Evolutionary conservation across 495 filamentous ascomycete species (phyloP), one percentile per base, ranked within the genome.

Genomic region (Penicillium cinerascens): DNA sequence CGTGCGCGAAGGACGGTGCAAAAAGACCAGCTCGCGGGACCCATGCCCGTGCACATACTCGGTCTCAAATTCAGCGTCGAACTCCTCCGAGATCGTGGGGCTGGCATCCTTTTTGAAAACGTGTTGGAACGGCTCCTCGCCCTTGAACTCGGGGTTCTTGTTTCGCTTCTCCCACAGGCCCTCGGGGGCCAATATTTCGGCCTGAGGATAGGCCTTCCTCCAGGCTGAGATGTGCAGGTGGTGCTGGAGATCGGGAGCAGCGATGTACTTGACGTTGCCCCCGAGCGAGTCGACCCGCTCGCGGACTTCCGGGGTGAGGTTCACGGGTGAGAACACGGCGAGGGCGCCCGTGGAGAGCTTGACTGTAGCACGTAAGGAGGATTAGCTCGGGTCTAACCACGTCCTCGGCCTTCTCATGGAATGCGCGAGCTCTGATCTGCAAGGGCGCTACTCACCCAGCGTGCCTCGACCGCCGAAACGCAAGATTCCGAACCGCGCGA

Each of bases 281-380:
- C 89, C 90, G 20, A 91, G 71, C n/a, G 73, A 69, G 25, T 76
- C 59, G 36, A 96, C 73, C 38, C 82, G 87, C 44, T 80, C 72
- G 52, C 80, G 80, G n/a, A 91, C 86, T 52, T 89, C 85, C 2
- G 84, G 77, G 0, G 92, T 96, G 23, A 96, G 81, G 15, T 80
- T 84, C 23, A 91, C 85, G 25, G 93, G 93, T 3, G 91, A 96
- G 80, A 97, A 96, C 58, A 98, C 87, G 49, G 90, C 91, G 42
- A 98, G 80, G 33, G 79, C 73, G 46, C 90, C 90, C 8, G 84
- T 82, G 37, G 78, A 73, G 56, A 98, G 83, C 46, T 82, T 83
- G 59, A 96, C 90, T 91, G 60, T 44, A 11, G 45, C 8, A 50
- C n/a, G 53, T 43, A 54, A 59, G 63, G 49, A 47, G 37, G n/a